These are phyloP conservation scores for Lupinus albus DNA, from an alignment of 306 rosid species.

Conservation along the genomic window DNA sequence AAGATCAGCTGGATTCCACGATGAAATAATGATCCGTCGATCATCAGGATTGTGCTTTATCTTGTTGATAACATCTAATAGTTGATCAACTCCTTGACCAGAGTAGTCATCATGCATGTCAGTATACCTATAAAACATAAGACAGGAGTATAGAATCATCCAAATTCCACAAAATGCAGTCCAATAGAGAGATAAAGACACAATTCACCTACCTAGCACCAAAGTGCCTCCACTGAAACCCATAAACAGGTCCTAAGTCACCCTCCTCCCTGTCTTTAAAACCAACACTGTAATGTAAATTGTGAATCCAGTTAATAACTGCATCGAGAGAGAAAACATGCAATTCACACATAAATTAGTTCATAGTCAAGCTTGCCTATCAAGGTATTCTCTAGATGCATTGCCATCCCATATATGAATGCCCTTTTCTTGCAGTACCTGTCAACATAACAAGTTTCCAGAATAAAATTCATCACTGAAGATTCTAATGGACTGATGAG, in stretches of 20 bases:
- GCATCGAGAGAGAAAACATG: slow-evolving; percentile 19
- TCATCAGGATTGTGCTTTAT: slow-evolving; percentile 83
- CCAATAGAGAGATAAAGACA: slow-evolving; percentile 11
- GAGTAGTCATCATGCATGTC: slow-evolving; percentile 89
- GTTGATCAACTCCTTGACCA: slow-evolving; percentile 93
- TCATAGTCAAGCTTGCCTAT: slow-evolving; percentile 64
- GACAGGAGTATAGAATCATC: slow-evolving; percentile 14
- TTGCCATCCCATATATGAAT: slow-evolving; percentile 96
- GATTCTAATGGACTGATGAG: slow-evolving; percentile 20
- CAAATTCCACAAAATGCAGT: slow-evolving; percentile 12
- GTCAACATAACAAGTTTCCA: slow-evolving; percentile 43
- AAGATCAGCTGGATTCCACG: slow-evolving; percentile 95
- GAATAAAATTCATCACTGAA: slow-evolving; percentile 4
- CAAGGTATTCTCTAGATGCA: slow-evolving; percentile 93
- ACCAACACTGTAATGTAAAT: slow-evolving; percentile 65
- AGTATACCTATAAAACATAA: slow-evolving; percentile 68
- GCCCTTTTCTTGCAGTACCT: slow-evolving; percentile 90
- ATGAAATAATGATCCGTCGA: slow-evolving; percentile 85
- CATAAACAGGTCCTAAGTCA: slow-evolving; percentile 96
- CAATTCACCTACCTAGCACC: slow-evolving; percentile 82
- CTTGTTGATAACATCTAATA: slow-evolving; percentile 83
- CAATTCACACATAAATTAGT: slow-evolving; percentile 19
- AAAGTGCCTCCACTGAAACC: slow-evolving; percentile 98
- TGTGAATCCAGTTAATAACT: slow-evolving; percentile 37
- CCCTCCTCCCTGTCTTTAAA: slow-evolving; percentile 86